A percentile compares a stretch with the other conserved stretches of the same genome.
phyloP scores from a whole-genome alignment of 129 eudicot species.

The Cynara cardunculus region DNA sequence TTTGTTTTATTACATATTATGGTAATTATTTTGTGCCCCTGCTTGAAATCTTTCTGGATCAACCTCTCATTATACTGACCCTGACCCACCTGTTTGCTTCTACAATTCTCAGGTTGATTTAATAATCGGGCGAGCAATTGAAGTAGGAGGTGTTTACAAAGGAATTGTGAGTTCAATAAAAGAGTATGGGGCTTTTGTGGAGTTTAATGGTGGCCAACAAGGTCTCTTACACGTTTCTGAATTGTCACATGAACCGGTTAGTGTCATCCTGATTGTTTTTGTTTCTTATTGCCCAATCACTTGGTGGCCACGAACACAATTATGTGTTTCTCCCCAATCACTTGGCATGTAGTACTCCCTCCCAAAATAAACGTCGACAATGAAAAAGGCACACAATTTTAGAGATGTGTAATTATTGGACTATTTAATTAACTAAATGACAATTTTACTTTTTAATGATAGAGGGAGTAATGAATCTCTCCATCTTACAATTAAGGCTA shows the following conservation, averaged over 20 bases:
- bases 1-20: neutral
- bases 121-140: slow-evolving; percentile 89
- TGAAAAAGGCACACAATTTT: neutral
- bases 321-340: neutral
- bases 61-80: neutral
- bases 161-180: slow-evolving; percentile 70
- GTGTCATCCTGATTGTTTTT: slow-evolving; percentile 16
- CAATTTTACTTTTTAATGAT: neutral
- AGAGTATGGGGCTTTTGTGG: slow-evolving; percentile 98
- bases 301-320: neutral
- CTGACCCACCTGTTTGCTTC: neutral
- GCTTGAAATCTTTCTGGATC: neutral
- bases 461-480: neutral
- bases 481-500: neutral
- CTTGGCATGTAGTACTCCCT: neutral
- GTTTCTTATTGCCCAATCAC: neutral
- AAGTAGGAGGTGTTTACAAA: slow-evolving; percentile 81
- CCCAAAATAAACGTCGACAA: neutral
- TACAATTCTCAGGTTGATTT: slow-evolving; percentile 56
- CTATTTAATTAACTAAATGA: too few relatives aligned
- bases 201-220: slow-evolving; percentile 97
- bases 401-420: neutral
- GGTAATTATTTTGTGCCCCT: neutral
- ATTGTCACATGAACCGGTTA: slow-evolving; percentile 85
- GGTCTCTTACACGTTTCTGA: slow-evolving; percentile 96